phyloP scores from a whole-genome alignment of 768 basidiomycete species.

The Amanita inopinata region DNA sequence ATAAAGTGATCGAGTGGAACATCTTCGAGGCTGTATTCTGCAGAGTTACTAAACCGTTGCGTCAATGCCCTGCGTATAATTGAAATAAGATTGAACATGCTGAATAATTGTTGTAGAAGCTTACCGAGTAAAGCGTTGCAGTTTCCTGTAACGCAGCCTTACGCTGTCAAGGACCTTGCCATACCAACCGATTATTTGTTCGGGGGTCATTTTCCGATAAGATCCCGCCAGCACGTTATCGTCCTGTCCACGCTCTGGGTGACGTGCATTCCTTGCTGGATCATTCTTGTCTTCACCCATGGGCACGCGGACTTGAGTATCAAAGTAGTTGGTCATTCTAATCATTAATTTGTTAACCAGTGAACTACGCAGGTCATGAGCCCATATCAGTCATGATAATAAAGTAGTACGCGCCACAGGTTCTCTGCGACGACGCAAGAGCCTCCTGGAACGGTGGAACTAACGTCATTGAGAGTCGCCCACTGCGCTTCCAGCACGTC shows the following conservation, averaged over 20 bases:
- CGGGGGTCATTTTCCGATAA: conserved; percentile 57
- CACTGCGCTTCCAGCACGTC: conserved; percentile 96
- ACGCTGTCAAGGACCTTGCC: conserved; percentile 90
- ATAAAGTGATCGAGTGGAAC: conserved; percentile 75
- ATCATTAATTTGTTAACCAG: conserved; percentile 90
- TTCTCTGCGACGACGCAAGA: conserved; percentile 91
- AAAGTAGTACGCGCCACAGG: conserved; percentile 58
- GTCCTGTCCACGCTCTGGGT: conserved; percentile 13
- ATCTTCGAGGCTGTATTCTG: conserved; percentile 78
- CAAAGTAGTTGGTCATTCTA: conserved; percentile 89
- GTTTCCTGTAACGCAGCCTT: conserved; percentile 82
- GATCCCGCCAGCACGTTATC: conserved; percentile 16
- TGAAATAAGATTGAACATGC: conserved; percentile 8
- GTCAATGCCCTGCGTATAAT: conserved; percentile 46
- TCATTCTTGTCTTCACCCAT: conserved; percentile 29
- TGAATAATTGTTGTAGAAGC: conserved; percentile 11
- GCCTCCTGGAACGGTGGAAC: conserved; percentile 78
- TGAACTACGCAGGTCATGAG: conserved; percentile 40
- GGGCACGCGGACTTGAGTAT: conserved; percentile 82
- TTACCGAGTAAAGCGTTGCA: conserved; percentile 88
- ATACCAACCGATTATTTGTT: conserved; percentile 85
- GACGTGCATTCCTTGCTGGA: conserved; percentile 13
- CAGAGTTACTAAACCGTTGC: conserved; percentile 87
- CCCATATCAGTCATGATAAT: conserved; percentile 1
- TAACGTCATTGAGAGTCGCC: conserved; percentile 90